These are phyloP conservation scores for Naegleria lovaniensis DNA, from an alignment of 208 protist species.

Conservation along the genomic window DNA sequence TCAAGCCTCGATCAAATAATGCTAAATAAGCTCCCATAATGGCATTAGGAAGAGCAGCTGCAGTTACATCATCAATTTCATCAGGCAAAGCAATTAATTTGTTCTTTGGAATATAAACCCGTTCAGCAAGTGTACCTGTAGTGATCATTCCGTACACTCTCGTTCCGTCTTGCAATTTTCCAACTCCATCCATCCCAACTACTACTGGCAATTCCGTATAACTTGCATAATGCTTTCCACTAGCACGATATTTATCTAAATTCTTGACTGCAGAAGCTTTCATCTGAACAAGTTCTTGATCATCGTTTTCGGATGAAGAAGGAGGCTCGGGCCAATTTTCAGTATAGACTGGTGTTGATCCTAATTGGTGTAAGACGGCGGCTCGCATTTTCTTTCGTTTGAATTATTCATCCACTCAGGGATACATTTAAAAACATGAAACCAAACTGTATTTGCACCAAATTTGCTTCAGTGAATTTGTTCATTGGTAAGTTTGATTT, in stretches of 20 bases:
- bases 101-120: background rate
- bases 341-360: background rate
- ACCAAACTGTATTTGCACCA: too few species aligned
- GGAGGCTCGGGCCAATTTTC: background rate
- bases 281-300: background rate
- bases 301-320: background rate
- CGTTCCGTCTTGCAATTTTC: background rate
- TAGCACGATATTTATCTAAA: background rate
- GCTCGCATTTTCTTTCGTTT: background rate
- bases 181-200: background rate
- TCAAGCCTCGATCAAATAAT: background rate
- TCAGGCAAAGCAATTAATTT: background rate
- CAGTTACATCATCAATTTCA: background rate
- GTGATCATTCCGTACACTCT: background rate
- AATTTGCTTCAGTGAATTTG: too few species aligned
- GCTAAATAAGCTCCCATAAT: background rate
- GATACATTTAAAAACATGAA: too few species aligned
- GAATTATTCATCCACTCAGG: too few species aligned
- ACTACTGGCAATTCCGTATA: background rate
- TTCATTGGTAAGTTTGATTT: too few species aligned
- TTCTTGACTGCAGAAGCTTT: background rate
- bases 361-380: background rate
- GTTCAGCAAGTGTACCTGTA: background rate
- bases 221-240: background rate
- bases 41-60: background rate